Conservation (phyloP, 2,329 filamentous ascomycete species). For the Volutella citrinella region DNA sequence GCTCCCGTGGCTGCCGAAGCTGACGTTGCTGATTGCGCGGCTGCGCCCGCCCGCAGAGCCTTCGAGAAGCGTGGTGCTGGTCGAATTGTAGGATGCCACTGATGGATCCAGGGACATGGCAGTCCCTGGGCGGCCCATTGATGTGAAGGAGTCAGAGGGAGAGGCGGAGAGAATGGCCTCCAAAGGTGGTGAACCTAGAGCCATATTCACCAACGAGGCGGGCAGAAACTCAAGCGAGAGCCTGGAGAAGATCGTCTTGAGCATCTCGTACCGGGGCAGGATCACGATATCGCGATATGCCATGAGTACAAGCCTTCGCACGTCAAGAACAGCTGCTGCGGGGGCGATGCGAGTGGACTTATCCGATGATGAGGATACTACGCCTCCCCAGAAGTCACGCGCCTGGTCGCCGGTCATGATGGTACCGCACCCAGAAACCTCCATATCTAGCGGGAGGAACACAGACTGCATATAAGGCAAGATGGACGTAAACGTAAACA, state of each 20-base stretch:
- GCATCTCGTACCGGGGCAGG: constrained; percentile 79
- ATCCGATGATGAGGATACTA: constrained; percentile 42
- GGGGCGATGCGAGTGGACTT: constrained; percentile 42
- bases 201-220: constrained; percentile 49
- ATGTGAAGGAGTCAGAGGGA: constrained; percentile 46
- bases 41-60: constrained; percentile 60
- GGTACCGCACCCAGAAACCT: constrained; percentile 81
- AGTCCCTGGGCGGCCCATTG: constrained; percentile 62
- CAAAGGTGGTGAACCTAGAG: constrained; percentile 50
- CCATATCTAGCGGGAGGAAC: constrained; percentile 87
- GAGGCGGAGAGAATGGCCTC: constrained; percentile 51
- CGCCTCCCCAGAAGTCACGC: constrained; percentile 84
- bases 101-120: constrained; percentile 72
- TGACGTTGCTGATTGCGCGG: constrained; percentile 84
- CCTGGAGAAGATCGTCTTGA: constrained; percentile 87
- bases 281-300: constrained; percentile 88
- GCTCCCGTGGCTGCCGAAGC: constrained; percentile 54
- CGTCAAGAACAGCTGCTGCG: constrained; percentile 64
- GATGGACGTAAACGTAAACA: constrained; percentile 85
- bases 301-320: constrained; percentile 83
- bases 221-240: constrained; percentile 77
- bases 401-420: constrained; percentile 78
- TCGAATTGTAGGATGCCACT: constrained; percentile 76
- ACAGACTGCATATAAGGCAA: constrained; percentile 94
- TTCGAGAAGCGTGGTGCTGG: constrained; percentile 71